phyloP scores from a whole-genome alignment of 2,329 filamentous ascomycete genomes.

The Pseudogymnoascus sp. region DNA sequence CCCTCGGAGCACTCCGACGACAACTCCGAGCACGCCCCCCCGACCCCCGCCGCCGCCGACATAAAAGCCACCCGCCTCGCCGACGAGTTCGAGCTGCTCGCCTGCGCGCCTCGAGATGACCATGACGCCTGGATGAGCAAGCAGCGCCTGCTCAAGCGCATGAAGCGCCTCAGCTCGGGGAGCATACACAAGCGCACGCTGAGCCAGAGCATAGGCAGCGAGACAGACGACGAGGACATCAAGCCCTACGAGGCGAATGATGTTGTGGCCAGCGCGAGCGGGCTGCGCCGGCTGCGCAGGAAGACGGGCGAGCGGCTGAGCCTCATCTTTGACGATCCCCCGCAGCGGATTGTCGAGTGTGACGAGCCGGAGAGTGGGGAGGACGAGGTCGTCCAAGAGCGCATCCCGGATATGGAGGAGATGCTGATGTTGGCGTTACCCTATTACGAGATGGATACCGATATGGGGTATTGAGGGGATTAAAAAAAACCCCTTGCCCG shows the following conservation, averaged over 20 bases:
- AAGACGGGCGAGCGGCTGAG: slow-evolving; percentile 27
- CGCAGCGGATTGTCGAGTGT: slow-evolving; percentile 27
- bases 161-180: slow-evolving; percentile 24
- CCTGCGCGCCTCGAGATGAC: not conserved
- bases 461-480: not conserved
- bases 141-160: slow-evolving; percentile 21
- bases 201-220: slow-evolving; percentile 28
- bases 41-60: slow-evolving; percentile 21
- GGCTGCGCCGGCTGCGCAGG: slow-evolving; percentile 26
- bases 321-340: slow-evolving; percentile 29
- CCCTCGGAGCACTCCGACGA: no score
- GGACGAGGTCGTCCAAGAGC: slow-evolving; percentile 15
- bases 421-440: slow-evolving; percentile 4
- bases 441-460: not conserved
- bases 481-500: not conserved
- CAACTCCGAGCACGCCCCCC: slow-evolving; percentile 11
- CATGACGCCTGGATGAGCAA: slow-evolving; percentile 22
- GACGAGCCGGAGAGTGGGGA: slow-evolving; percentile 29
- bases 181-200: slow-evolving; percentile 27
- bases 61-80: slow-evolving; percentile 17
- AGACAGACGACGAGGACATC: slow-evolving; percentile 29
- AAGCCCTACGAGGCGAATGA: slow-evolving; percentile 26
- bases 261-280: slow-evolving; percentile 22
- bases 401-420: slow-evolving; percentile 2
- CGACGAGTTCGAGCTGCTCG: not conserved